Evolutionary conservation across 768 basidiomycete genomes (phyloP).

Genomic region (Solioccasus polychromus): DNA sequence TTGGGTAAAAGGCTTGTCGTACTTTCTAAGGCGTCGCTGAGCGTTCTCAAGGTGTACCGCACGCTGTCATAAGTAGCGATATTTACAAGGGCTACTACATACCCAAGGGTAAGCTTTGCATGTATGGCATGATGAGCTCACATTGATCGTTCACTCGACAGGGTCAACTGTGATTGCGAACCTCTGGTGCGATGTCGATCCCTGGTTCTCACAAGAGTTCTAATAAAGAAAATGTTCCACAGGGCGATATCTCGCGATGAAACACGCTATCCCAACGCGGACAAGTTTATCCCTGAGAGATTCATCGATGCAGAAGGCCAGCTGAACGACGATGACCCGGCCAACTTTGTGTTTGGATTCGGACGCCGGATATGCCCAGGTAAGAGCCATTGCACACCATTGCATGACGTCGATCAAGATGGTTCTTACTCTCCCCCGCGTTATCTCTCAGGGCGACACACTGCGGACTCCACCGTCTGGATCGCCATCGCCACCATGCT

Average conservation of each 20-base stretch:
- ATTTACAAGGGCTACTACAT: constrained; percentile 43
- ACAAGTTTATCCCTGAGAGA: constrained; percentile 10
- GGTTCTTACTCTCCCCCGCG: not conserved
- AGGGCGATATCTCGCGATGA: constrained; percentile 9
- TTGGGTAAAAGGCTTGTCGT: constrained; percentile 3
- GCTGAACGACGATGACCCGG: not conserved
- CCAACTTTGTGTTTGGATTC: constrained; percentile 2
- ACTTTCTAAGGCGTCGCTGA: not conserved
- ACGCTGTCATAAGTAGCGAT: constrained; percentile 16
- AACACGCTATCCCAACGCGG: constrained; percentile 5
- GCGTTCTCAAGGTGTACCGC: constrained; percentile 1
- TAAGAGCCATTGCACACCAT: not conserved
- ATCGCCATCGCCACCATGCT: constrained; percentile 1
- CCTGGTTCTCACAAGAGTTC: not conserved
- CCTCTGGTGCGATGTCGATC: not conserved
- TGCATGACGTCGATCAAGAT: not conserved
- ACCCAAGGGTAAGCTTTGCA: constrained; percentile 37
- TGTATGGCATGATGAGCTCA: not conserved
- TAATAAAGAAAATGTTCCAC: not conserved
- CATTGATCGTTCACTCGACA: not conserved
- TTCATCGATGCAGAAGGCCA: constrained; percentile 2
- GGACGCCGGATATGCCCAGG: constrained; percentile 3
- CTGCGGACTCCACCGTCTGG: constrained; percentile 1
- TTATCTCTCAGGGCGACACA: not conserved
- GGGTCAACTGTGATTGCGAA: not conserved